These are phyloP conservation scores for Plasmodium vinckei DNA, from an alignment of 169 alveolate species.

Conservation along the genomic window DNA sequence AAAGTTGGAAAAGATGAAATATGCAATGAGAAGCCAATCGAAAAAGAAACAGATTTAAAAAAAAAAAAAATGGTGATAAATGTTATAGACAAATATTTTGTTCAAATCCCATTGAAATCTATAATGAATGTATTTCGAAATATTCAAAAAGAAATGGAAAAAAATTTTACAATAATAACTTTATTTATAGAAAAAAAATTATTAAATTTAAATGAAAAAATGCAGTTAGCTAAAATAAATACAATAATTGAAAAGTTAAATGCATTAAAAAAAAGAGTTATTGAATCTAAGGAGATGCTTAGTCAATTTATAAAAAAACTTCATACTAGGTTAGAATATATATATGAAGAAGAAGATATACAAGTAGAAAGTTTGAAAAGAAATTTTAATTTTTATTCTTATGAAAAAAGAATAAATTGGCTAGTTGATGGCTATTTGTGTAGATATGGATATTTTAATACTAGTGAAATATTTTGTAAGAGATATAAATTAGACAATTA, in stretches of 20 bases:
- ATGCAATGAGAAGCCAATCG: not conserved
- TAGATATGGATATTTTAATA: constrained; percentile 50
- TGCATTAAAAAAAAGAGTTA: constrained; percentile 38
- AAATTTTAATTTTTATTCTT: constrained; percentile 45
- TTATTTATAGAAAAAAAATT: constrained; percentile 59
- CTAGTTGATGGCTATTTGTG: constrained; percentile 51
- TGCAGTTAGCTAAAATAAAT: constrained; percentile 23
- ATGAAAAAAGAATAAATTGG: constrained; percentile 74
- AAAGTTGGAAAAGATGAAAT: not conserved
- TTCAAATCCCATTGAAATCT: constrained; percentile 51
- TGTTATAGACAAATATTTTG: constrained; percentile 54
- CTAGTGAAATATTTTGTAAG: constrained; percentile 38
- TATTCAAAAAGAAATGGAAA: constrained; percentile 61
- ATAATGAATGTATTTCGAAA: constrained; percentile 52
- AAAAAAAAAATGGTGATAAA: constrained; percentile 4
- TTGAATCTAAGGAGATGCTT: constrained; percentile 23
- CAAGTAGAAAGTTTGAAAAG: constrained; percentile 62
- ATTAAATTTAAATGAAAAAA: constrained; percentile 19
- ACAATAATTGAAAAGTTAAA: constrained; percentile 53
- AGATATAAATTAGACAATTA: constrained; percentile 52
- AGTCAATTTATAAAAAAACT: constrained; percentile 24
- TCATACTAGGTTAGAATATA: constrained; percentile 17
- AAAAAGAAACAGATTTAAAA: not conserved
- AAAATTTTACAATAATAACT: constrained; percentile 58
- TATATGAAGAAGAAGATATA: constrained; percentile 61